phyloP scores from a whole-genome alignment of 2,329 filamentous ascomycete species.

The Aspergillus novofumigatus region DNA sequence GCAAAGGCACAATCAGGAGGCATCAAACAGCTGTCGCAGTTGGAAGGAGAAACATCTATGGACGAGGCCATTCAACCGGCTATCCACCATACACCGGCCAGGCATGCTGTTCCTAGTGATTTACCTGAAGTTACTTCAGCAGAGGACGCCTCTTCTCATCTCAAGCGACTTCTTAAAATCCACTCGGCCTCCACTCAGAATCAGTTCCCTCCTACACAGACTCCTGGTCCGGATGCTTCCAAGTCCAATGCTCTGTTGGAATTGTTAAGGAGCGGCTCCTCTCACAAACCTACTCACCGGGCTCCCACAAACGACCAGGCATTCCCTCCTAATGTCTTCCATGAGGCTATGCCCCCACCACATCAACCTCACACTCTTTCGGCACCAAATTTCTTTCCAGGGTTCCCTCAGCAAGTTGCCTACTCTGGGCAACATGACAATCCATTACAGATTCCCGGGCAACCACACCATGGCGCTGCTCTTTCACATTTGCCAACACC shows the following conservation, averaged over 20 bases:
- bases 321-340: slow-evolving; percentile 52
- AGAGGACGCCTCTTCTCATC: slow-evolving; percentile 47
- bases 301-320: slow-evolving; percentile 43
- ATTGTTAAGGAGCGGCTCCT: slow-evolving; percentile 46
- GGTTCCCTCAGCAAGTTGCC: slow-evolving; percentile 32
- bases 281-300: slow-evolving; percentile 25
- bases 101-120: slow-evolving; percentile 31
- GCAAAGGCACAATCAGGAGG: slow-evolving; percentile 42
- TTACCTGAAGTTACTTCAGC: slow-evolving; percentile 37
- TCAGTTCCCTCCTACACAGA: slow-evolving; percentile 10
- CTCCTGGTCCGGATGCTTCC: slow-evolving; percentile 29
- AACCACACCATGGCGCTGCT: slow-evolving; percentile 11
- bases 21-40: slow-evolving; percentile 40
- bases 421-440: slow-evolving; percentile 26
- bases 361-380: slow-evolving; percentile 46
- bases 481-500: slow-evolving; percentile 7
- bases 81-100: slow-evolving; percentile 18
- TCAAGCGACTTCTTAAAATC: slow-evolving; percentile 49
- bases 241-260: slow-evolving; percentile 54
- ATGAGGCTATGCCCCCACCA: slow-evolving; percentile 52
- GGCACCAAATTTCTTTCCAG: slow-evolving; percentile 43
- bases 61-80: slow-evolving; percentile 47
- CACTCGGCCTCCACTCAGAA: slow-evolving; percentile 14
- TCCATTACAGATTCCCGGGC: slow-evolving; percentile 19
- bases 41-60: slow-evolving; percentile 53